Percentiles rank a stretch among this genome's conserved stretches.
Evolutionary conservation across 2,329 filamentous ascomycete species (phyloP).

Genomic region (Sporothrix globosa): DNA sequence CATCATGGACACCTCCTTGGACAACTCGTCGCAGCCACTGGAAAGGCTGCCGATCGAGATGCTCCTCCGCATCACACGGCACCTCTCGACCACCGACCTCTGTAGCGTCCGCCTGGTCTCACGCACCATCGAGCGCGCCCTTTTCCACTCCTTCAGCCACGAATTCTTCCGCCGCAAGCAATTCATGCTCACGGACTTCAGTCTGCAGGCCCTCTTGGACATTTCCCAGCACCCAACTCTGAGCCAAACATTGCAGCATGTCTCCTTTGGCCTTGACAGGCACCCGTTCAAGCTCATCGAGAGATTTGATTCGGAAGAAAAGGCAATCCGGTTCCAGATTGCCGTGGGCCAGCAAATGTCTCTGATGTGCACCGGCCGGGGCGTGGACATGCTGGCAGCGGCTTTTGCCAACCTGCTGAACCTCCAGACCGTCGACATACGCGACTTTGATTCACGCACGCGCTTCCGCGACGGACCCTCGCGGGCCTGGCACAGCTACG

Average conservation of each 20-base stretch:
- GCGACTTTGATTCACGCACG: conserved; percentile 58
- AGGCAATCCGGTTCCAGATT: not conserved
- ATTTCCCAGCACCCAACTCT: conserved; percentile 54
- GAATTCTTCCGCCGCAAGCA: conserved; percentile 69
- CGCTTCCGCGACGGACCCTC: conserved; percentile 54
- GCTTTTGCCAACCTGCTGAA: conserved; percentile 60
- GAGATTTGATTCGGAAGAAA: not conserved
- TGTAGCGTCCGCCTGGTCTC: conserved; percentile 59
- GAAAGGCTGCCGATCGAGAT: conserved; percentile 60
- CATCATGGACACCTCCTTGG: not conserved
- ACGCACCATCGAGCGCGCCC: conserved; percentile 55
- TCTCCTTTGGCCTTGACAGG: conserved; percentile 54
- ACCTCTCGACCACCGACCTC: conserved; percentile 60
- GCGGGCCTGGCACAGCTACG: conserved; percentile 59
- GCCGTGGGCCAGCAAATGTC: conserved; percentile 38
- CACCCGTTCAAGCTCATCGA: conserved; percentile 25
- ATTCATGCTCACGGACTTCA: conserved; percentile 64
- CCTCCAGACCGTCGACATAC: conserved; percentile 60
- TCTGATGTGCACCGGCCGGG: conserved; percentile 51
- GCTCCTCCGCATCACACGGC: conserved; percentile 56
- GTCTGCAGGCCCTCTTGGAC: conserved; percentile 57
- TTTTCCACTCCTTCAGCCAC: conserved; percentile 59
- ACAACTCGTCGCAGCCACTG: conserved; percentile 21
- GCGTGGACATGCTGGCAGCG: conserved; percentile 57
- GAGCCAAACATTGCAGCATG: conserved; percentile 46